Conservation (phyloP, 495 filamentous ascomycete species). For the Penicillium samsonianum region DNA sequence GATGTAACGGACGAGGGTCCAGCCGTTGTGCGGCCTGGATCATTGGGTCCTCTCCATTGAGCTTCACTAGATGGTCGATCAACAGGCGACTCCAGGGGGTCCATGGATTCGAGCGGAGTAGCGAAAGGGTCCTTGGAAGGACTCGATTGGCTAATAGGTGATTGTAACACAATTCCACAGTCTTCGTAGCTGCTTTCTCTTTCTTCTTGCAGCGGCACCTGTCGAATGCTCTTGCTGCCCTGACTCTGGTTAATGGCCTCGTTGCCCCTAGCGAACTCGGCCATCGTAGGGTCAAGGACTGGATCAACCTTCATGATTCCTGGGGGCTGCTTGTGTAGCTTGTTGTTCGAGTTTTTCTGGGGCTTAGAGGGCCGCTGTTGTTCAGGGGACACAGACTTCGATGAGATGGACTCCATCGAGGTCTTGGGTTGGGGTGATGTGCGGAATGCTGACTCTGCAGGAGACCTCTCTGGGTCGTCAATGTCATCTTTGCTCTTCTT, state of each 20-base stretch:
- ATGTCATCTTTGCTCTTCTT: constrained; percentile 77
- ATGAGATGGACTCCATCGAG: constrained; percentile 49
- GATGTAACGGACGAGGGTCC: constrained; percentile 32
- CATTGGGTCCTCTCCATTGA: constrained; percentile 23
- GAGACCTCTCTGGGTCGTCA: constrained; percentile 62
- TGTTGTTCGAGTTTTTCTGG: constrained; percentile 6
- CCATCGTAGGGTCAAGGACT: constrained; percentile 7
- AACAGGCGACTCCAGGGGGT: constrained; percentile 29
- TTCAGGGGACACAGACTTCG: constrained; percentile 40
- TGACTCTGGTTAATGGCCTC: constrained; percentile 17
- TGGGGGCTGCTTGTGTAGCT: constrained; percentile 25
- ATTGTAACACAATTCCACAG: constrained; percentile 19
- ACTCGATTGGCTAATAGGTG: constrained; percentile 22
- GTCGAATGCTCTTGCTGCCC: constrained; percentile 40
- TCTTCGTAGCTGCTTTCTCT: constrained; percentile 25
- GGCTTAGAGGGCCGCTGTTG: constrained; percentile 19
- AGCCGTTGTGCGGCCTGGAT: constrained; percentile 13
- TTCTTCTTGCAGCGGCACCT: constrained; percentile 39
- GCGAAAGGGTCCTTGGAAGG: constrained; percentile 34
- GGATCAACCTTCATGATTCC: constrained; percentile 12
- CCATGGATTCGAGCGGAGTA: constrained; percentile 23
- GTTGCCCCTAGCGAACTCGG: constrained; percentile 22
- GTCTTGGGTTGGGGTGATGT: constrained; percentile 54
- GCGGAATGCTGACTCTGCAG: constrained; percentile 51
- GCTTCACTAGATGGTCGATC: constrained; percentile 33